phyloP scores from a whole-genome alignment of 352 stramenopile genomes.

The Phytophthora quininea region DNA sequence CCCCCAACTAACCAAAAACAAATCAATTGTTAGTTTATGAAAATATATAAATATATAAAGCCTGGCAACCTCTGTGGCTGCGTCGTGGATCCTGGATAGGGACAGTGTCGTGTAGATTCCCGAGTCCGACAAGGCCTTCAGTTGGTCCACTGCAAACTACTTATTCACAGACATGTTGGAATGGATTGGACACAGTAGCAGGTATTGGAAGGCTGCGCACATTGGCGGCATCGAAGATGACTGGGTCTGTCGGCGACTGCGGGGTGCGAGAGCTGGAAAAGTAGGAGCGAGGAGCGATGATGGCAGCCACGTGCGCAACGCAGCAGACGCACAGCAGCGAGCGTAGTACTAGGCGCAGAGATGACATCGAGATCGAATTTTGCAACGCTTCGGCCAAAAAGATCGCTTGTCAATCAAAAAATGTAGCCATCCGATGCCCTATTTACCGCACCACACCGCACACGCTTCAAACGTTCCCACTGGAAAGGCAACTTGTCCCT shows the following conservation, averaged over 20 bases:
- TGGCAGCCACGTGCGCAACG: neutral
- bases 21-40: too few relatives aligned
- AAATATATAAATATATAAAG: too few relatives aligned
- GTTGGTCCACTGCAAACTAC: constrained; percentile 72
- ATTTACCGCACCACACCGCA: too few relatives aligned
- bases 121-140: constrained; percentile 68
- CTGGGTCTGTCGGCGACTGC: constrained; percentile 42
- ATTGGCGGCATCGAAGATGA: constrained; percentile 49
- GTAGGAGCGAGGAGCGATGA: constrained; percentile 32
- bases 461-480: too few relatives aligned
- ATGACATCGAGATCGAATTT: too few relatives aligned
- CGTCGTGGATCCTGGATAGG: constrained; percentile 55
- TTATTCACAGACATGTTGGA: neutral
- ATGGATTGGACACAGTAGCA: too few relatives aligned
- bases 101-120: constrained; percentile 72
- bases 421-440: too few relatives aligned
- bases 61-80: constrained; percentile 67
- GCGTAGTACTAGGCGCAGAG: too few relatives aligned
- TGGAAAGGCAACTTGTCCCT: too few relatives aligned
- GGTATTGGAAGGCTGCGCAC: constrained; percentile 19
- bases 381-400: too few relatives aligned
- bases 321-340: neutral
- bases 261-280: constrained; percentile 28
- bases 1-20: too few relatives aligned
- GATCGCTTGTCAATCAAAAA: too few relatives aligned